Evolutionary conservation across 2,329 filamentous ascomycete species (phyloP).

Genomic region (Pseudogymnoascus pannorum): DNA sequence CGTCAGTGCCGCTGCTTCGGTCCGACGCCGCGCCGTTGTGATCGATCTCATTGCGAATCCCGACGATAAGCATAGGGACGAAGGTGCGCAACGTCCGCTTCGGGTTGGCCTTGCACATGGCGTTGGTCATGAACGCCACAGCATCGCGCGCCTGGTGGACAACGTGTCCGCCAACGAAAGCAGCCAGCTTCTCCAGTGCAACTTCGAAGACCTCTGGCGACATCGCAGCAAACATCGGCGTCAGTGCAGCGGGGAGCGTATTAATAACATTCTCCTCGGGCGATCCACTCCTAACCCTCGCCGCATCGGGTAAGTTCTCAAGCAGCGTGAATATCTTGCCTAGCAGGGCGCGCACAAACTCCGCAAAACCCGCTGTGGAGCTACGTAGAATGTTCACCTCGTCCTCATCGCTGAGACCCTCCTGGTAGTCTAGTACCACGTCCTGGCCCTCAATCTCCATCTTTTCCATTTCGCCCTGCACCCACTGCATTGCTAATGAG

Average conservation of each 20-base stretch:
- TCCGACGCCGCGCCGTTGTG: constrained; percentile 94
- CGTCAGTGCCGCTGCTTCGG: constrained; percentile 85
- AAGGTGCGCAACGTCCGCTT: constrained; percentile 88
- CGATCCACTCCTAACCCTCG: constrained; percentile 78
- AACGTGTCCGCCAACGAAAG: constrained; percentile 88
- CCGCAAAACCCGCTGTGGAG: constrained; percentile 86
- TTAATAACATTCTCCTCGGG: constrained; percentile 98
- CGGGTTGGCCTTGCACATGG: constrained; percentile 89
- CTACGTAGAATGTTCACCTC: constrained; percentile 85
- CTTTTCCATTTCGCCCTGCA: constrained; percentile 86
- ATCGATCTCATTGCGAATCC: constrained; percentile 93
- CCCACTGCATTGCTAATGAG: constrained; percentile 80
- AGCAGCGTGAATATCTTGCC: constrained; percentile 92
- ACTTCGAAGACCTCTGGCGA: constrained; percentile 92
- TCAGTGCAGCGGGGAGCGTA: constrained; percentile 83
- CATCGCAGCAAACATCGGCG: constrained; percentile 80
- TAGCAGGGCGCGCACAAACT: constrained; percentile 84
- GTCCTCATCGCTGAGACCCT: constrained; percentile 74
- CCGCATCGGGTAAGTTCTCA: constrained; percentile 89
- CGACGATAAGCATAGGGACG: constrained; percentile 80
- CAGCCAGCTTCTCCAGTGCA: constrained; percentile 82
- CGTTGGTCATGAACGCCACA: constrained; percentile 97
- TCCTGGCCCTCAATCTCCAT: constrained; percentile 85
- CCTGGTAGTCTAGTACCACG: constrained; percentile 76
- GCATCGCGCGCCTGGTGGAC: constrained; percentile 95